phyloP scores from a whole-genome alignment of 1,284 basidiomycete genomes.

The Austroboletus novae-zelandiae region DNA sequence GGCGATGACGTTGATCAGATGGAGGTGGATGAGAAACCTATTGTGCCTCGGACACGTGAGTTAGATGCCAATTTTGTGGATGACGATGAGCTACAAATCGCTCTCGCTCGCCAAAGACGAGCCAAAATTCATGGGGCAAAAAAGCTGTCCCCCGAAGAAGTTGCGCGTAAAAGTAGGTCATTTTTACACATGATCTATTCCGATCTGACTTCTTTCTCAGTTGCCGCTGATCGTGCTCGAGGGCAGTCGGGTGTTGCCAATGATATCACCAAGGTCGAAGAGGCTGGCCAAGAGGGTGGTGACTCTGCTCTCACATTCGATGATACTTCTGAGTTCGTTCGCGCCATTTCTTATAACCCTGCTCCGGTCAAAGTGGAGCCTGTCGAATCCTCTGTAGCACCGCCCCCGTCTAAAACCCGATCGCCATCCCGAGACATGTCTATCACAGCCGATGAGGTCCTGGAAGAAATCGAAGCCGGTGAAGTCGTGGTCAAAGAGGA shows the following conservation, averaged over 20 bases:
- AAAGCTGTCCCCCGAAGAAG: slow-evolving; percentile 81
- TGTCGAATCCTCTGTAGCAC: slow-evolving; percentile 37
- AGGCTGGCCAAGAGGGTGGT: slow-evolving; percentile 57
- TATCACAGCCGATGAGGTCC: slow-evolving; percentile 58
- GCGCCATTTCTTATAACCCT: slow-evolving; percentile 75
- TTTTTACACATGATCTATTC: not conserved
- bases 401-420: slow-evolving; percentile 36
- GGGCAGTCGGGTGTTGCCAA: slow-evolving; percentile 47
- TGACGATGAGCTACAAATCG: slow-evolving; percentile 97
- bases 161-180: slow-evolving; percentile 74
- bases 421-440: slow-evolving; percentile 52
- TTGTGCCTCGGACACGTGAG: slow-evolving; percentile 61
- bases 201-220: slow-evolving; percentile 36
- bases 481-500: slow-evolving; percentile 77
- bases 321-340: slow-evolving; percentile 96
- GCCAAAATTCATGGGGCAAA: slow-evolving; percentile 78
- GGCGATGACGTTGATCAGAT: slow-evolving; percentile 54
- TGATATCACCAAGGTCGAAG: slow-evolving; percentile 57
- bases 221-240: slow-evolving; percentile 60
- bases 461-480: slow-evolving; percentile 79
- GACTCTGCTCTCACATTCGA: slow-evolving; percentile 81
- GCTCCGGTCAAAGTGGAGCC: slow-evolving; percentile 53
- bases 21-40: slow-evolving; percentile 74
- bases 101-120: slow-evolving; percentile 82
- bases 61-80: slow-evolving; percentile 90